These are phyloP conservation scores for Dorcoceras hygrometricum DNA, from an alignment of 257 asterid genomes.

Conservation along the genomic window DNA sequence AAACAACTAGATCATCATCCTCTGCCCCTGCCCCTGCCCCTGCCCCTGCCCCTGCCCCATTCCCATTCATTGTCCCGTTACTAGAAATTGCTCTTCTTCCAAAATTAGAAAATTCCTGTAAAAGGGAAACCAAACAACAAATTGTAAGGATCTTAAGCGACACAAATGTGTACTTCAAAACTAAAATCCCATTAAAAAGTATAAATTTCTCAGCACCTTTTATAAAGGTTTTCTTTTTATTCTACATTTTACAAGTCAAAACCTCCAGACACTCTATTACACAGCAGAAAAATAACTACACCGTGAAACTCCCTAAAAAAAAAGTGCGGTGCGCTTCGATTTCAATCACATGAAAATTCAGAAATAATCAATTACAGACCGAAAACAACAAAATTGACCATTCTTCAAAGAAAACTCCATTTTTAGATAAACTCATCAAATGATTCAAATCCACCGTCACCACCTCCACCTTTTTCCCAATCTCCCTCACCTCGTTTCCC, in stretches of 20 bases:
- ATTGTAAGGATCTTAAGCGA: background rate
- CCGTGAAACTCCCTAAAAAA: background rate
- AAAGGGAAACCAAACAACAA: conserved; percentile 30
- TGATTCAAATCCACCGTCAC: no score
- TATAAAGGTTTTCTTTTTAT: background rate
- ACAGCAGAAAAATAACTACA: background rate
- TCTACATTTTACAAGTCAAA: background rate
- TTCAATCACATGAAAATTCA: background rate
- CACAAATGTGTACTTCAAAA: background rate
- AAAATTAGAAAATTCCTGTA: background rate
- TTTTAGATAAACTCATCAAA: background rate
- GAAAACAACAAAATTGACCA: background rate
- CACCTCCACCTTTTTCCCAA: no score
- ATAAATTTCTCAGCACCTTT: no score
- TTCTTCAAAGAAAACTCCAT: background rate
- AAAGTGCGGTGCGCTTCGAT: background rate
- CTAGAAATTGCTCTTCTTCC: conserved; percentile 21
- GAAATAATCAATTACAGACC: background rate
- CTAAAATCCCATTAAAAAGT: background rate
- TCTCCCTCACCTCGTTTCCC: no score
- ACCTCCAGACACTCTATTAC: background rate
- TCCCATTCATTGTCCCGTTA: background rate
- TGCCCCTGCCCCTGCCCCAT: conserved; percentile 29
- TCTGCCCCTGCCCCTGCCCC: conserved; percentile 24
- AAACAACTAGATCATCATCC: conserved; percentile 49